A percentile compares a stretch with the other conserved stretches of the same genome.
Conservation (phyloP, 345 rosid genomes). For the Gossypium anomalum region DNA sequence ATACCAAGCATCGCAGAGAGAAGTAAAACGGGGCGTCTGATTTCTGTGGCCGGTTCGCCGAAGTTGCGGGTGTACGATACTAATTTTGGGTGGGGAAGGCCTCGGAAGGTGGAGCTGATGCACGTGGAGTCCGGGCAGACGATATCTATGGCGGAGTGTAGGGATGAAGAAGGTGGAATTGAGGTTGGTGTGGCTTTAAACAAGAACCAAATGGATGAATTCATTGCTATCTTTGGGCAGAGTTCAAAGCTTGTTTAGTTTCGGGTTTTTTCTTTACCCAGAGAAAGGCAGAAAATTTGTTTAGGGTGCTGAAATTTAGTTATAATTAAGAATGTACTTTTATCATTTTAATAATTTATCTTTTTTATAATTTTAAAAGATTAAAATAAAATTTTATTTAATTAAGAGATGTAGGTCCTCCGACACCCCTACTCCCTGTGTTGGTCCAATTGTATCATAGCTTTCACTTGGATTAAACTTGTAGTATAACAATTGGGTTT, state of each 20-base stretch:
- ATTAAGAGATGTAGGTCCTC: no score
- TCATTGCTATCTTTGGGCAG: background rate
- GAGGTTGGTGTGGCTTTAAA: constrained; percentile 10
- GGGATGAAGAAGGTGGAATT: constrained; percentile 21
- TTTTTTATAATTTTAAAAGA: no score
- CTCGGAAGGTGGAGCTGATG: constrained; percentile 34
- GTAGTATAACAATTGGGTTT: no score
- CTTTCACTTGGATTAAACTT: no score
- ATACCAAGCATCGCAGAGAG: background rate
- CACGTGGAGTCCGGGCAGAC: constrained; percentile 22
- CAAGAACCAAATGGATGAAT: constrained; percentile 6
- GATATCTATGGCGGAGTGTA: constrained; percentile 28
- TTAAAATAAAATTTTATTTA: no score
- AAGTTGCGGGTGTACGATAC: constrained; percentile 32
- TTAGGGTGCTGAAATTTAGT: no score
- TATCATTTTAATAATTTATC: no score
- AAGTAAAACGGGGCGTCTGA: background rate
- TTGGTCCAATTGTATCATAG: no score
- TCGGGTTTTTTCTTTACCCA: background rate
- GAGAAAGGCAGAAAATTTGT: no score
- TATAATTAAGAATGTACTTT: no score
- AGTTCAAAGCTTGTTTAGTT: background rate
- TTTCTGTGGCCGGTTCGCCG: constrained; percentile 37
- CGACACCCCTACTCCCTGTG: no score
- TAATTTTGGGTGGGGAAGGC: constrained; percentile 51